A percentile compares a stretch with the other conserved stretches of the same genome.
Conservation (phyloP, 805 yeast species). For the Candida silvicultrix region DNA sequence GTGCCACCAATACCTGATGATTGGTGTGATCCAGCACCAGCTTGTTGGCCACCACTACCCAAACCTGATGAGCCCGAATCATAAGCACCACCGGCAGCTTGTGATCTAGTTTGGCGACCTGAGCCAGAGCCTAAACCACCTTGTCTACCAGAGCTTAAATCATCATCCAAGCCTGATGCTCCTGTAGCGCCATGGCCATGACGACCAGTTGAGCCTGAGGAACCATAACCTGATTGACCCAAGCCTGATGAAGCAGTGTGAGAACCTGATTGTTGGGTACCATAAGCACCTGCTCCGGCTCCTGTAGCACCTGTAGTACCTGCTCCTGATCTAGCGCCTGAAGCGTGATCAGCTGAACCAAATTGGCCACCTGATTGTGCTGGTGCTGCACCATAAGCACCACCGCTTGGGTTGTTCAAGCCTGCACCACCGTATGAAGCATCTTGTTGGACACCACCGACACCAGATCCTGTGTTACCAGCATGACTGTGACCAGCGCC, state of each 20-base stretch:
- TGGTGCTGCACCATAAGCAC: neutral
- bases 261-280: neutral
- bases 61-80: neutral
- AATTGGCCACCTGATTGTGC: neutral
- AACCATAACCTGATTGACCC: neutral
- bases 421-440: neutral
- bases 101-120: constrained; percentile 22
- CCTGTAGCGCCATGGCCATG: neutral
- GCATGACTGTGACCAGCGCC: neutral
- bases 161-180: neutral
- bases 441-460: neutral
- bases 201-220: neutral
- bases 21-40: neutral
- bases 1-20: neutral
- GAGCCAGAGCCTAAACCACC: neutral
- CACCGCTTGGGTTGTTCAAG: neutral
- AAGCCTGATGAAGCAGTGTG: neutral
- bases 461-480: constrained; percentile 2
- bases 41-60: neutral
- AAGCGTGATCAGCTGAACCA: neutral
- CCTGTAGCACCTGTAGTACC: neutral
- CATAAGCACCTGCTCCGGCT: neutral
- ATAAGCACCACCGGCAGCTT: constrained; percentile 4
- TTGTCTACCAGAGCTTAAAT: neutral
- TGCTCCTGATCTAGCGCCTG: neutral